phyloP scores from a whole-genome alignment of 331 rosid species.

The Dryas integrifolia region DNA sequence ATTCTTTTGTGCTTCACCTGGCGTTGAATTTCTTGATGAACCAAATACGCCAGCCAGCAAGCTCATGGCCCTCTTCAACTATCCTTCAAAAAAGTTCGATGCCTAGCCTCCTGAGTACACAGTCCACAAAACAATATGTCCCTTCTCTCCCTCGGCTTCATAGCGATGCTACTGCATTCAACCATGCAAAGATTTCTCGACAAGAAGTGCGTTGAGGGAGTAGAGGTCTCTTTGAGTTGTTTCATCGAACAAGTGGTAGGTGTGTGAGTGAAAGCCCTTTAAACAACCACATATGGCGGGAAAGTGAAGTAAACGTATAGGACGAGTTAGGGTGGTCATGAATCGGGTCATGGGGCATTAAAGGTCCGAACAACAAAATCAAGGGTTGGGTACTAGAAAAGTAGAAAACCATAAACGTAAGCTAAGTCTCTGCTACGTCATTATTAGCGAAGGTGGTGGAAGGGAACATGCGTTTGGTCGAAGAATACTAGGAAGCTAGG shows the following conservation, averaged over 20 bases:
- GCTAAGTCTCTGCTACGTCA: too few species aligned
- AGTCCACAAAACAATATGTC: background rate
- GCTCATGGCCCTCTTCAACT: slow-evolving; percentile 48
- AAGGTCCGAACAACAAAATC: too few species aligned
- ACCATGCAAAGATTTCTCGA: background rate
- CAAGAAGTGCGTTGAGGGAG: slow-evolving; percentile 40
- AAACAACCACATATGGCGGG: slow-evolving; percentile 7
- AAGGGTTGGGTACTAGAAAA: too few species aligned
- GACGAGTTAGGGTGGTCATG: slow-evolving; percentile 6
- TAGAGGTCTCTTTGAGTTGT: slow-evolving; percentile 33
- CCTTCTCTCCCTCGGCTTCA: background rate
- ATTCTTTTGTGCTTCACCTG: slow-evolving; percentile 32
- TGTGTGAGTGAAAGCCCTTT: slow-evolving; percentile 6
- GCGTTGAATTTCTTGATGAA: slow-evolving; percentile 23
- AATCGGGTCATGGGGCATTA: background rate
- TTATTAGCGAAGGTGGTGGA: too few species aligned
- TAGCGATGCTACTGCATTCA: background rate
- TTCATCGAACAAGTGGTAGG: slow-evolving; percentile 41
- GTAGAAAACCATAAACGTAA: too few species aligned
- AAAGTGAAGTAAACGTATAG: background rate
- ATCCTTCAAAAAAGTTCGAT: slow-evolving; percentile 23
- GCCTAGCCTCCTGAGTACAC: background rate
- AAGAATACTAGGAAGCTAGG: too few species aligned
- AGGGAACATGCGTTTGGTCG: too few species aligned
- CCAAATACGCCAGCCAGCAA: slow-evolving; percentile 32